Percentiles rank a stretch among this genome's conserved stretches.
Evolutionary conservation across 352 stramenopile species (phyloP).

Genomic region (Saprolegnia diclina): DNA sequence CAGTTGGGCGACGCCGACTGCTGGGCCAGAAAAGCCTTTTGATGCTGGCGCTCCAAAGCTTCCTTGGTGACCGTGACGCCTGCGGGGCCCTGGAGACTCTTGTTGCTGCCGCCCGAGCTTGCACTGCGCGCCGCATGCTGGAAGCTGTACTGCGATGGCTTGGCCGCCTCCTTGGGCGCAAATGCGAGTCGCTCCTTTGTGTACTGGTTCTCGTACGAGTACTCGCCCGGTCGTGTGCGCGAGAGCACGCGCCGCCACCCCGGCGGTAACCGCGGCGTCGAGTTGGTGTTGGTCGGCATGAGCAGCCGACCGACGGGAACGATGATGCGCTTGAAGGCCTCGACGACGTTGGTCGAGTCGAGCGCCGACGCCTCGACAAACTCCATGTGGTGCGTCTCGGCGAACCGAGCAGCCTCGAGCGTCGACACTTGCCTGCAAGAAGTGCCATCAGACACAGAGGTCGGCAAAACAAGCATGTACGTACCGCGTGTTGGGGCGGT

Average conservation of each 20-base stretch:
- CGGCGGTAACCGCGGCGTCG: constrained; percentile 52
- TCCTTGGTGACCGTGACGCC: constrained; percentile 72
- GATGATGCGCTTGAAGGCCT: constrained; percentile 86
- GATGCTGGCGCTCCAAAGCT: constrained; percentile 76
- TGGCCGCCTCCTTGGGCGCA: constrained; percentile 73
- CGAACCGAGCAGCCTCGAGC: constrained; percentile 78
- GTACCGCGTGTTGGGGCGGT: constrained; percentile 54
- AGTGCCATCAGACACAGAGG: not conserved
- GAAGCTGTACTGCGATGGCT: constrained; percentile 83
- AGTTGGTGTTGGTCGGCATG: constrained; percentile 47
- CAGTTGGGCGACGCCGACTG: constrained; percentile 43
- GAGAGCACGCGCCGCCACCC: constrained; percentile 79
- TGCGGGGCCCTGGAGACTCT: constrained; percentile 27
- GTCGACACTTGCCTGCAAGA: constrained; percentile 57
- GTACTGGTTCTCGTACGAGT: constrained; percentile 87
- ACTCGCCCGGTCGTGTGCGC: constrained; percentile 71
- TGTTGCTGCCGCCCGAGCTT: constrained; percentile 30
- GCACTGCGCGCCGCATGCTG: constrained; percentile 31
- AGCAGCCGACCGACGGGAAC: constrained; percentile 73
- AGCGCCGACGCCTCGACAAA: constrained; percentile 83
- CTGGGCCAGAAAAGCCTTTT: constrained; percentile 74
- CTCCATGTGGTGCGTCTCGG: constrained; percentile 72
- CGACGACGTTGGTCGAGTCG: constrained; percentile 80
- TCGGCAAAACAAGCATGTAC: not conserved
- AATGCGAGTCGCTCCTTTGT: constrained; percentile 85